These are phyloP conservation scores for Teratosphaeriaceae sp. DNA, from an alignment of 2,329 filamentous ascomycete species.

Conservation along the genomic window DNA sequence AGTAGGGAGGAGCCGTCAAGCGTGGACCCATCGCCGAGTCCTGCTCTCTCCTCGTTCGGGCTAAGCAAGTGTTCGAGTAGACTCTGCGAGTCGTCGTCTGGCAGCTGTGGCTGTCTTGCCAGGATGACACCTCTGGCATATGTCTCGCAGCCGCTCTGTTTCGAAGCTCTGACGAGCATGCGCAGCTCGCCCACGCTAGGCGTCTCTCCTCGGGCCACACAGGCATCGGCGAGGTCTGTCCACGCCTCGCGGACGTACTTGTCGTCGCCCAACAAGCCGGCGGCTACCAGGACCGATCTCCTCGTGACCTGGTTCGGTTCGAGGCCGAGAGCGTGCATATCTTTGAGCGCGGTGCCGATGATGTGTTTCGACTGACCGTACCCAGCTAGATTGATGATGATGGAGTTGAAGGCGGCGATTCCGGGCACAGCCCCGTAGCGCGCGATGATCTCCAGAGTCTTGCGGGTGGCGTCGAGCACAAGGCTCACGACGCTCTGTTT, in stretches of 20 bases:
- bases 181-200: slow-evolving; percentile 21
- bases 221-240: slow-evolving; percentile 22
- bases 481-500: slow-evolving; percentile 17
- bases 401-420: slow-evolving; percentile 30
- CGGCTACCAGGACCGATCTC: slow-evolving; percentile 28
- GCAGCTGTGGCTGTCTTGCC: slow-evolving; percentile 5
- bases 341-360: slow-evolving; percentile 23
- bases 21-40: not conserved
- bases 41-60: not conserved
- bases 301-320: slow-evolving; percentile 27
- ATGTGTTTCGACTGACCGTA: slow-evolving; percentile 23
- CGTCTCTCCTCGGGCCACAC: slow-evolving; percentile 6
- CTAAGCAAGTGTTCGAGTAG: slow-evolving; percentile 5
- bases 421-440: slow-evolving; percentile 22
- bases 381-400: slow-evolving; percentile 31
- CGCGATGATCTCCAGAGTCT: slow-evolving; percentile 25
- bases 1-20: slow-evolving; percentile 6
- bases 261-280: slow-evolving; percentile 26
- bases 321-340: slow-evolving; percentile 22
- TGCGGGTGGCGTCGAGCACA: slow-evolving; percentile 21
- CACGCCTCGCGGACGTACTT: slow-evolving; percentile 24
- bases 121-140: slow-evolving; percentile 18
- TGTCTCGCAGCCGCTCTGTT: slow-evolving; percentile 8
- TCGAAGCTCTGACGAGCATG: slow-evolving; percentile 22
- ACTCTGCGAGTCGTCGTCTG: slow-evolving; percentile 4